Percentiles rank a stretch among this genome's conserved stretches.
Evolutionary conservation across 2,329 filamentous ascomycete genomes (phyloP).

Genomic region (Fusarium sp.): DNA sequence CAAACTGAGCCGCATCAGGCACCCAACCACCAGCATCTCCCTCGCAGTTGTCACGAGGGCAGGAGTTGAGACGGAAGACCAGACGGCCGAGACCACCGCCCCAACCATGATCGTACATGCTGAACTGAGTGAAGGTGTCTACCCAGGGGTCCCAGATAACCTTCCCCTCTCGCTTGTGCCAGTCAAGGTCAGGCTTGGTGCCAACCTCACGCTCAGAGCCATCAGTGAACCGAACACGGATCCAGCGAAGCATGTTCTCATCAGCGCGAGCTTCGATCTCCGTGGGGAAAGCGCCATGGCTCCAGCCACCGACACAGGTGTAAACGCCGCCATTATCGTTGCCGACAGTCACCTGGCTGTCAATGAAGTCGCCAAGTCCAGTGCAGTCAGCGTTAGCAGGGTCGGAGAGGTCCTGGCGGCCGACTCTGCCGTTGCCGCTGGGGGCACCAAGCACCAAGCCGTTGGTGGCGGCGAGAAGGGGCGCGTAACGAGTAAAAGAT

Average conservation of each 20-base stretch:
- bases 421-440: not conserved
- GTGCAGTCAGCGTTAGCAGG: not conserved
- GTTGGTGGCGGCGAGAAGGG: not conserved
- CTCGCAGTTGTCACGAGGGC: not conserved
- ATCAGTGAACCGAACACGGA: not conserved
- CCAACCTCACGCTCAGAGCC: not conserved
- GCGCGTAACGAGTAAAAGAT: not conserved
- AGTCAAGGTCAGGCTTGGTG: not conserved
- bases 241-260: slow-evolving; percentile 2
- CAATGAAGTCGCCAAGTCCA: not conserved
- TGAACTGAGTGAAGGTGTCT: not conserved
- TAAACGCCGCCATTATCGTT: not conserved
- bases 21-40: not conserved
- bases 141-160: slow-evolving; percentile 1
- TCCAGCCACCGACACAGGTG: not conserved
- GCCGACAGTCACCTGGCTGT: not conserved
- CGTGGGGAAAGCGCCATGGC: not conserved
- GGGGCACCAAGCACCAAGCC: not conserved
- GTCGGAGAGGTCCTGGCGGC: not conserved
- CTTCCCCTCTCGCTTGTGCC: not conserved
- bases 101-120: not conserved
- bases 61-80: not conserved
- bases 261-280: slow-evolving; percentile 1
- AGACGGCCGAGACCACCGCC: not conserved
- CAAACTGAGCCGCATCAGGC: not conserved